Percentiles rank a stretch among this genome's conserved stretches.
Conservation (phyloP, 805 yeast genomes). For the Metschnikowia reukaufii region DNA sequence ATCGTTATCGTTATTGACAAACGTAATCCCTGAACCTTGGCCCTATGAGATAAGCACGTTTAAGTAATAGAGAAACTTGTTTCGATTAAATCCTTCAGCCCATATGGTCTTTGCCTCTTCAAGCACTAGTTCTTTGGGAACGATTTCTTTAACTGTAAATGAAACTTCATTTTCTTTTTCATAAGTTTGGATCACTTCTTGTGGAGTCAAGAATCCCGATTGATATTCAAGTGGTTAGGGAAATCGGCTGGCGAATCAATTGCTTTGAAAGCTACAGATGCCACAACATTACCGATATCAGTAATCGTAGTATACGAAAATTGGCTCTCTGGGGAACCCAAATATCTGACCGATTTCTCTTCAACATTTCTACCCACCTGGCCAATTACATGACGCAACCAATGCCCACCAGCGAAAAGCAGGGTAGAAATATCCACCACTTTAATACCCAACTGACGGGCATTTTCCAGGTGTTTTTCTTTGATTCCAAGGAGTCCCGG, state of each 20-base stretch:
- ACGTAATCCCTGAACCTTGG: conserved; percentile 32
- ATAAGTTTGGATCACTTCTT: conserved; percentile 39
- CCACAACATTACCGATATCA: conserved; percentile 49
- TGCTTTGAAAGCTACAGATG: conserved; percentile 36
- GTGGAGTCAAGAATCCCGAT: conserved; percentile 40
- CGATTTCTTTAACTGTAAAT: conserved; percentile 22
- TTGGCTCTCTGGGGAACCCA: conserved; percentile 42
- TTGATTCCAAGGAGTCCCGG: conserved; percentile 40
- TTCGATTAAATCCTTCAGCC: conserved; percentile 27
- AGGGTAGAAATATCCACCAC: conserved; percentile 44
- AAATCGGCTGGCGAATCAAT: conserved; percentile 26
- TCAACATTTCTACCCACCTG: conserved; percentile 36
- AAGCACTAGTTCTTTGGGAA: conserved; percentile 27
- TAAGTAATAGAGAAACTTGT: conserved; percentile 40
- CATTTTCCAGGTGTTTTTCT: conserved; percentile 34
- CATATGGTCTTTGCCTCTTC: conserved; percentile 29
- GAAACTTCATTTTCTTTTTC: conserved; percentile 38
- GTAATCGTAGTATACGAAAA: conserved; percentile 17
- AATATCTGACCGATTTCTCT: conserved; percentile 34
- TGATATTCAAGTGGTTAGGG: conserved; percentile 47
- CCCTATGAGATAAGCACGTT: conserved; percentile 25
- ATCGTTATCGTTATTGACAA: conserved; percentile 36
- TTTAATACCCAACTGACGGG: conserved; percentile 47
- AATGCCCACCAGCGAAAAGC: conserved; percentile 34
- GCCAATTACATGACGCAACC: conserved; percentile 21